Evolutionary conservation across 2,329 filamentous ascomycete genomes (phyloP).

Genomic region (Thermomyces lanuginosus): DNA sequence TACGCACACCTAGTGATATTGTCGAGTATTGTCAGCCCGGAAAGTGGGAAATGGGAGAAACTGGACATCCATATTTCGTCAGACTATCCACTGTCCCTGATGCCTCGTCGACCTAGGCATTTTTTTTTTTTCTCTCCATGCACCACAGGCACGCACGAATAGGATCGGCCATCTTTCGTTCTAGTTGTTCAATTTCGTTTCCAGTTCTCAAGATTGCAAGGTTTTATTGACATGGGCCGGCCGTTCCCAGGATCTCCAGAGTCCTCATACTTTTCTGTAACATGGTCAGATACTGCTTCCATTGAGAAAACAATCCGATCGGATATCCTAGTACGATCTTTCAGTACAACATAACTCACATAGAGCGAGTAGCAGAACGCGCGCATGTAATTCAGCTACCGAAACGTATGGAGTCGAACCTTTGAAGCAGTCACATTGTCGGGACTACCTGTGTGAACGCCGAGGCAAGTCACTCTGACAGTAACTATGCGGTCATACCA

Average conservation of each 20-base stretch:
- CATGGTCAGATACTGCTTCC: no score
- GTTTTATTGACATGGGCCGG: neutral
- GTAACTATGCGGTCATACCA: no score
- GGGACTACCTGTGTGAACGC: no score
- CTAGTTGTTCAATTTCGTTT: neutral
- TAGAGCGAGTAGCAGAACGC: no score
- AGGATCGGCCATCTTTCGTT: neutral
- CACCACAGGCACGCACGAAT: neutral
- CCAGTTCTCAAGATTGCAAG: neutral
- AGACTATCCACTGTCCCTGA: neutral
- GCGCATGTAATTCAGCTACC: no score
- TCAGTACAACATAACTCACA: no score
- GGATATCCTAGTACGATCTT: no score
- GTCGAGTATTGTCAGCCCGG: slow-evolving; percentile 15
- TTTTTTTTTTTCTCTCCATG: neutral
- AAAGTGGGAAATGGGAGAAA: slow-evolving; percentile 9
- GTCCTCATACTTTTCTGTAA: no score
- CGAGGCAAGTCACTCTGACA: no score
- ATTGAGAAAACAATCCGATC: no score
- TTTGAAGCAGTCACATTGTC: no score
- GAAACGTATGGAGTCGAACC: no score
- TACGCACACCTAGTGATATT: slow-evolving; percentile 17
- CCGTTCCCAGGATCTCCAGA: neutral
- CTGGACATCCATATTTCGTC: slow-evolving; percentile 3
- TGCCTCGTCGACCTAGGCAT: neutral